Percentiles rank a stretch among this genome's conserved stretches.
These are phyloP conservation scores for Colletotrichum cuscutae DNA, from an alignment of 2,329 filamentous ascomycete species.

Conservation along the genomic window DNA sequence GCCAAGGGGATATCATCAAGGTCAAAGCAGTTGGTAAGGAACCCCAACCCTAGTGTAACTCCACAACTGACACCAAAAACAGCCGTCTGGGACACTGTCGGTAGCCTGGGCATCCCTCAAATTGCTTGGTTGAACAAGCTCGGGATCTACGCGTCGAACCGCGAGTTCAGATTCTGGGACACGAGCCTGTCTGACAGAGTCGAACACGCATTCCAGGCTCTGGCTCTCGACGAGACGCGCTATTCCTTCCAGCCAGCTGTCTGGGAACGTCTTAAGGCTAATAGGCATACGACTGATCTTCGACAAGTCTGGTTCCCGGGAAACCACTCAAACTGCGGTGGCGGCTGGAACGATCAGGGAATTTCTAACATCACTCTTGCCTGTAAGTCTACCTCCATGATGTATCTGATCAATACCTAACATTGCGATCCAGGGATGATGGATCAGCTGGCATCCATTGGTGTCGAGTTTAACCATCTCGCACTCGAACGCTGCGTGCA, in stretches of 20 bases:
- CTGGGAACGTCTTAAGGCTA: conserved; percentile 58
- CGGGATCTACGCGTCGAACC: conserved; percentile 55
- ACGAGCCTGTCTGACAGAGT: conserved; percentile 63
- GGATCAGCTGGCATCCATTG: conserved; percentile 63
- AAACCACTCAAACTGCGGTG: conserved; percentile 76
- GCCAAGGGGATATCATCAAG: conserved; percentile 54
- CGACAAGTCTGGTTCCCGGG: conserved; percentile 75
- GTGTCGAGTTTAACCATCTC: conserved; percentile 58
- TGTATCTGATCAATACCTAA: neutral
- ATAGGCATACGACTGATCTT: conserved; percentile 53
- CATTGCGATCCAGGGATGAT: conserved; percentile 58
- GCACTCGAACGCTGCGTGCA: conserved; percentile 54
- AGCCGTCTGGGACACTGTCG: conserved; percentile 56
- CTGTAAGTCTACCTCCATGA: conserved; percentile 43
- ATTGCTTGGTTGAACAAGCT: conserved; percentile 56
- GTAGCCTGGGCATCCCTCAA: conserved; percentile 57
- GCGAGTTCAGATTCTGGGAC: conserved; percentile 65
- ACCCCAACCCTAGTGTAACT: conserved; percentile 32
- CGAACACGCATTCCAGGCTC: conserved; percentile 68
- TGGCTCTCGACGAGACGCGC: conserved; percentile 67
- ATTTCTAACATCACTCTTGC: conserved; percentile 51
- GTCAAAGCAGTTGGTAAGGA: conserved; percentile 54
- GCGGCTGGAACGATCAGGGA: conserved; percentile 68
- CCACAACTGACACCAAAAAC: neutral
- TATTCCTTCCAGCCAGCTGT: conserved; percentile 65